Conservation (phyloP, 2,329 filamentous ascomycete genomes). For the Penicillium sp. region DNA sequence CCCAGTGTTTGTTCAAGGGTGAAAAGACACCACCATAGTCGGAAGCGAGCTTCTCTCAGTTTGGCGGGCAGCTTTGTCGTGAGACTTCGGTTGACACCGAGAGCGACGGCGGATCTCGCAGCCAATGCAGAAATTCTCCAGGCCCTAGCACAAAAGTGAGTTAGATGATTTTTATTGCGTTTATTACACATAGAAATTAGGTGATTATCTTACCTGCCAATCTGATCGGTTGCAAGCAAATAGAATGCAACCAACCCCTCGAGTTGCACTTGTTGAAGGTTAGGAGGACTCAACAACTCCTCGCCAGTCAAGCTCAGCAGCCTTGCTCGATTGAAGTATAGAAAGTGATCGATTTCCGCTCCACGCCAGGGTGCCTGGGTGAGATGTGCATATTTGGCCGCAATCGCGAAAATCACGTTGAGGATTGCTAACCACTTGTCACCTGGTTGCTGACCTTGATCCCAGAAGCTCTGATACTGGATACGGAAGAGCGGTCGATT, state of each 20-base stretch:
- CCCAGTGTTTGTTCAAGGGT: constrained; percentile 8
- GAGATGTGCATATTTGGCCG: constrained; percentile 6
- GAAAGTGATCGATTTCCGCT: neutral
- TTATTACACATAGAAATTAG: neutral
- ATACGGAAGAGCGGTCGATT: constrained; percentile 8
- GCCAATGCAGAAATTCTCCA: constrained; percentile 9
- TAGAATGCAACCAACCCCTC: constrained; percentile 9
- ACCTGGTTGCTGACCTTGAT: constrained; percentile 8
- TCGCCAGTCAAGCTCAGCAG: constrained; percentile 3
- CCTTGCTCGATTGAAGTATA: constrained; percentile 7
- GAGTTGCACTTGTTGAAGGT: constrained; percentile 10
- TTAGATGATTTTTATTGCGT: neutral
- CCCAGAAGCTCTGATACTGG: constrained; percentile 8
- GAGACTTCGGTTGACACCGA: constrained; percentile 3
- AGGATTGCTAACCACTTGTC: constrained; percentile 7
- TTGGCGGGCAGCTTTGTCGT: constrained; percentile 1
- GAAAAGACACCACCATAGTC: constrained; percentile 9
- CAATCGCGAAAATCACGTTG: constrained; percentile 8
- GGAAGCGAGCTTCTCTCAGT: constrained; percentile 7
- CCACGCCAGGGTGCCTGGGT: constrained; percentile 5
- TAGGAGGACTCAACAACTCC: constrained; percentile 5
- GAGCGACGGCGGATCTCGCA: constrained; percentile 1
- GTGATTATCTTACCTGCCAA: constrained; percentile 4
- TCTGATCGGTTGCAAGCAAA: constrained; percentile 7
- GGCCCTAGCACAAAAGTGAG: neutral